A percentile compares a stretch with the other conserved stretches of the same genome.
These are phyloP conservation scores for Trypanosoma rangeli DNA, from an alignment of 208 protist genomes.

Conservation along the genomic window DNA sequence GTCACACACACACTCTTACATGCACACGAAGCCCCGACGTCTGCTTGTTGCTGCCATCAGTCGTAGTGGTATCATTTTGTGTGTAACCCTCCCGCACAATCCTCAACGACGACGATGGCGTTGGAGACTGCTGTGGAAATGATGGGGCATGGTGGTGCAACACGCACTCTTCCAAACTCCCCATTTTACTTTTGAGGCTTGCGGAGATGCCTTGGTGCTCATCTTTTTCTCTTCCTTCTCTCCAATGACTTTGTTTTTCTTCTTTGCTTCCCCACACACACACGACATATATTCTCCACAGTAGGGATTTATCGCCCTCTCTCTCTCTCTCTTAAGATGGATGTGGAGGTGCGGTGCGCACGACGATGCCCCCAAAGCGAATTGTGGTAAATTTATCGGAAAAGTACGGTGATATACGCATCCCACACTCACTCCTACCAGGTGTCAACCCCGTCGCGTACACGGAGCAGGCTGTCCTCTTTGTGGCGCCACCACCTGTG, in stretches of 20 bases:
- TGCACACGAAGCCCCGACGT: too few species aligned
- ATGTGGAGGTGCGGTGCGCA: neutral
- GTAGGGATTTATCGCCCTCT: neutral
- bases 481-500: slow-evolving; percentile 2
- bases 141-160: too few species aligned
- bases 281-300: neutral
- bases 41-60: too few species aligned
- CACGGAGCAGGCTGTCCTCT: slow-evolving; percentile 19
- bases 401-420: slow-evolving; percentile 28
- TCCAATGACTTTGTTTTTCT: neutral
- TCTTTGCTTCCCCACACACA: neutral
- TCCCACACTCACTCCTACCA: slow-evolving; percentile 21
- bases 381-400: slow-evolving; percentile 28
- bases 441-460: slow-evolving; percentile 11
- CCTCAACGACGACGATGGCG: too few species aligned
- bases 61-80: too few species aligned
- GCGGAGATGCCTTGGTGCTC: too few species aligned
- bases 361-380: slow-evolving; percentile 14
- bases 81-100: too few species aligned
- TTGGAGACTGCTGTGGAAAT: too few species aligned
- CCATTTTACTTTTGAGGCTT: too few species aligned
- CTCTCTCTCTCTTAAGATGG: neutral
- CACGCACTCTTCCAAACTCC: too few species aligned
- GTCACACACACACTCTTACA: too few species aligned
- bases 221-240: neutral